These are phyloP conservation scores for Xylaria curta DNA, from an alignment of 495 filamentous ascomycete genomes.

Conservation along the genomic window DNA sequence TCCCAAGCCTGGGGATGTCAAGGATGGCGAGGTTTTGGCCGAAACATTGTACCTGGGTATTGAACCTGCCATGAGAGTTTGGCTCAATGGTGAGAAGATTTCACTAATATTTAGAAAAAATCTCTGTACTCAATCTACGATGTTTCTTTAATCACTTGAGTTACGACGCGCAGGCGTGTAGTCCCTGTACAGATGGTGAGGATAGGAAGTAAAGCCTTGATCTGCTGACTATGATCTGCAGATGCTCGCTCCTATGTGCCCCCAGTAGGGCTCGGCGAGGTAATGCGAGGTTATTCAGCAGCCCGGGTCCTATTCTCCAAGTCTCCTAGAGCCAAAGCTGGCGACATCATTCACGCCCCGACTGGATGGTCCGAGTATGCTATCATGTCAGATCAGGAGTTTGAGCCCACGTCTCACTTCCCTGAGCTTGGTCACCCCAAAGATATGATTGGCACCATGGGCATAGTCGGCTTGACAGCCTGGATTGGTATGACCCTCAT, in stretches of 20 bases:
- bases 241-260: constrained; percentile 10
- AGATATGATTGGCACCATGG: constrained; percentile 4
- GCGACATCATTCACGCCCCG: constrained; percentile 60
- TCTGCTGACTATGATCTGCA: not conserved
- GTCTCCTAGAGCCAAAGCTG: constrained; percentile 52
- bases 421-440: not conserved
- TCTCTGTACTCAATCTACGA: not conserved
- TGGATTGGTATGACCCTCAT: constrained; percentile 46
- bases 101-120: not conserved
- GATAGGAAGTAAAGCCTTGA: not conserved
- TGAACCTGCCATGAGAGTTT: constrained; percentile 4
- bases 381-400: constrained; percentile 43
- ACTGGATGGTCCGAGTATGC: constrained; percentile 70
- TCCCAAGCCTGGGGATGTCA: not conserved
- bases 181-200: not conserved
- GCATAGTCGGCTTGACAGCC: constrained; percentile 9
- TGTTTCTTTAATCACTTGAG: not conserved
- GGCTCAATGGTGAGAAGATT: not conserved
- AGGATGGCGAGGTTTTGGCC: constrained; percentile 9
- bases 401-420: not conserved
- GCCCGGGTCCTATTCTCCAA: constrained; percentile 52
- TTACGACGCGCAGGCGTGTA: not conserved
- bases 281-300: not conserved
- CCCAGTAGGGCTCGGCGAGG: not conserved
- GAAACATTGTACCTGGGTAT: constrained; percentile 1